Percentiles rank a stretch among this genome's conserved stretches.
These are phyloP conservation scores for Talaromyces marneffei DNA, from an alignment of 2,329 filamentous ascomycete species.

Conservation along the genomic window DNA sequence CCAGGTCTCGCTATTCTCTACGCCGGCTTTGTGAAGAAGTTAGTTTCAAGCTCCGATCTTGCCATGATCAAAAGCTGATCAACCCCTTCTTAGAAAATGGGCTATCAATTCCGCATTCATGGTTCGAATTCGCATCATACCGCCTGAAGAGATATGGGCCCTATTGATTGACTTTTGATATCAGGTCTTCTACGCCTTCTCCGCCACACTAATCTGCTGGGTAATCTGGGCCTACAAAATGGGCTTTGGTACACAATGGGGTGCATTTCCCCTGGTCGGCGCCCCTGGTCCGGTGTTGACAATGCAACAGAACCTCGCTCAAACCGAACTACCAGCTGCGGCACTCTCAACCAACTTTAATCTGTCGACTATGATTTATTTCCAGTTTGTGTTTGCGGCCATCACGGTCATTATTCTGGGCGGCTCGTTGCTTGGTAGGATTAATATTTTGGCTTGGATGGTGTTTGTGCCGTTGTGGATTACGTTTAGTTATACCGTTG, in stretches of 20 bases:
- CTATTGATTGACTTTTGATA: background rate
- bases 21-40: constrained; percentile 41
- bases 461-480: constrained; percentile 49
- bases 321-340: constrained; percentile 41
- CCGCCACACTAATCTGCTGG: constrained; percentile 46
- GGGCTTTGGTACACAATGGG: constrained; percentile 46
- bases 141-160: background rate
- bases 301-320: constrained; percentile 41
- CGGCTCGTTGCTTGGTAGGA: constrained; percentile 44
- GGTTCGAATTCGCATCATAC: constrained; percentile 17
- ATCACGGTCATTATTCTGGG: constrained; percentile 47
- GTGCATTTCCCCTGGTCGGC: constrained; percentile 40
- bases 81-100: constrained; percentile 34
- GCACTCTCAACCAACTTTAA: constrained; percentile 40
- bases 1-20: constrained; percentile 48
- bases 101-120: constrained; percentile 48
- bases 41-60: background rate
- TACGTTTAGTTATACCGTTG: constrained; percentile 42
- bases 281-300: constrained; percentile 43
- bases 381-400: constrained; percentile 50
- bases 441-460: constrained; percentile 51
- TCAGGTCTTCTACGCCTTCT: constrained; percentile 45
- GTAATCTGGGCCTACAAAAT: constrained; percentile 48
- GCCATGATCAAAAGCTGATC: background rate
- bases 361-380: constrained; percentile 48